Evolutionary conservation across 2,329 filamentous ascomycete genomes (phyloP).

Genomic region (Fusarium sp.): DNA sequence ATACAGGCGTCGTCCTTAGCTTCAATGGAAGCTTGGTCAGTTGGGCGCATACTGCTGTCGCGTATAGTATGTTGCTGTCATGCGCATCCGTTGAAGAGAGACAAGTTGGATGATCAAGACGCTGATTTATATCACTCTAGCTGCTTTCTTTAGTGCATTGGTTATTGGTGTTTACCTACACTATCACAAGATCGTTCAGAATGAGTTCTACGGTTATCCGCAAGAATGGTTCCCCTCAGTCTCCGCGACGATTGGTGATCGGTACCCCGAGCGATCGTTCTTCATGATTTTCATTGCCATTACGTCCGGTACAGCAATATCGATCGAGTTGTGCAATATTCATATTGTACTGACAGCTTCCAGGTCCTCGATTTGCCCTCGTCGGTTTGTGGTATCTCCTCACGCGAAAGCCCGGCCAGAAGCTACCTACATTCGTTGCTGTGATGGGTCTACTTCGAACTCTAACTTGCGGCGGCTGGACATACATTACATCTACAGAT

Average conservation of each 20-base stretch:
- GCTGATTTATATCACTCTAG: slow-evolving; percentile 57
- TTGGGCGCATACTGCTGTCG: slow-evolving; percentile 85
- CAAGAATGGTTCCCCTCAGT: slow-evolving; percentile 98
- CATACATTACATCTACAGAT: slow-evolving; percentile 97
- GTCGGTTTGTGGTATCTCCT: slow-evolving; percentile 93
- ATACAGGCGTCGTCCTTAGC: slow-evolving; percentile 68
- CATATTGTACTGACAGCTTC: slow-evolving; percentile 29
- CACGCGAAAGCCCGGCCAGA: slow-evolving; percentile 79
- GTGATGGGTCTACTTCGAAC: slow-evolving; percentile 87
- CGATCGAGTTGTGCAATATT: neutral
- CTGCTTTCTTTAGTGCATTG: slow-evolving; percentile 88
- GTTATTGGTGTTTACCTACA: slow-evolving; percentile 85
- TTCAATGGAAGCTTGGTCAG: slow-evolving; percentile 93
- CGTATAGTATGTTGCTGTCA: slow-evolving; percentile 73
- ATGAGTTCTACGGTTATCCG: slow-evolving; percentile 94
- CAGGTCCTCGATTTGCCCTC: slow-evolving; percentile 89
- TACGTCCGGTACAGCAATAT: slow-evolving; percentile 76
- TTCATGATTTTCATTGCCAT: slow-evolving; percentile 98
- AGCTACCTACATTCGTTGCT: slow-evolving; percentile 84
- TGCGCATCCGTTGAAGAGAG: slow-evolving; percentile 2
- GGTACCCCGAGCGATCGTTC: slow-evolving; percentile 95
- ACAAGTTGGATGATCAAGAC: slow-evolving; percentile 12
- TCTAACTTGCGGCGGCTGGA: slow-evolving; percentile 96
- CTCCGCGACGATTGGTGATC: slow-evolving; percentile 95
- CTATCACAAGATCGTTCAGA: slow-evolving; percentile 97